phyloP scores from a whole-genome alignment of 352 stramenopile species.

The Phytophthora hibernalis region DNA sequence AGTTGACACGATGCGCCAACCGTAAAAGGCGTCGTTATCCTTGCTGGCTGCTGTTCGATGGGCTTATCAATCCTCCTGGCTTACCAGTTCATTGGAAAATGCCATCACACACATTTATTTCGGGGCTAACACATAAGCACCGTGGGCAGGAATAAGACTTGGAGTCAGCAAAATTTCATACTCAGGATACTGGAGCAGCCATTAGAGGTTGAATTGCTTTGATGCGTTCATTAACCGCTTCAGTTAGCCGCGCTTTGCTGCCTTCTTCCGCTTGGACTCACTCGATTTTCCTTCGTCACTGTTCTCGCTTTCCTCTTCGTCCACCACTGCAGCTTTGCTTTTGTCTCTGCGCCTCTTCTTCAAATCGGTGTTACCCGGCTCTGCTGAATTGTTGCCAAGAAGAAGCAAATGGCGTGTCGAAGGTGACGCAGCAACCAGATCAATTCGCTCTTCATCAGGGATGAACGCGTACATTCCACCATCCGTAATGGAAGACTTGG shows the following conservation, averaged over 20 bases:
- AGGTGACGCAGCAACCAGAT: conserved; percentile 66
- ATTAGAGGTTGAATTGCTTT: background rate
- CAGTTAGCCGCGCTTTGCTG: conserved; percentile 10
- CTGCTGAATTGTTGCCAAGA: conserved; percentile 15
- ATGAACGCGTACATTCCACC: conserved; percentile 82
- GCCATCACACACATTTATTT: background rate
- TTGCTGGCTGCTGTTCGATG: background rate
- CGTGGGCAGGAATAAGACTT: conserved; percentile 1
- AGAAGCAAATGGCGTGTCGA: conserved; percentile 73
- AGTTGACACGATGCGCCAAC: conserved; percentile 2
- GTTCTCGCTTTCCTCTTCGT: conserved; percentile 12
- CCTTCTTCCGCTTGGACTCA: conserved; percentile 3
- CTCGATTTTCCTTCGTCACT: conserved; percentile 20
- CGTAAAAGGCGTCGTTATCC: background rate
- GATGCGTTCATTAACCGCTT: background rate
- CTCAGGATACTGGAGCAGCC: too few species aligned
- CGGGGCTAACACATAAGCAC: background rate
- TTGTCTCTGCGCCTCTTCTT: conserved; percentile 35
- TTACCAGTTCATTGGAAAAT: background rate
- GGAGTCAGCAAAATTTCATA: background rate
- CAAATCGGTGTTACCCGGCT: conserved; percentile 12
- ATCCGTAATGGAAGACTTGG: conserved; percentile 90
- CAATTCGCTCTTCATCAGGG: conserved; percentile 73
- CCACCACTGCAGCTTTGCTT: conserved; percentile 1
- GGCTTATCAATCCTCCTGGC: background rate